These are phyloP conservation scores for Kernera saxatilis DNA, from an alignment of 345 rosid genomes.

Conservation along the genomic window DNA sequence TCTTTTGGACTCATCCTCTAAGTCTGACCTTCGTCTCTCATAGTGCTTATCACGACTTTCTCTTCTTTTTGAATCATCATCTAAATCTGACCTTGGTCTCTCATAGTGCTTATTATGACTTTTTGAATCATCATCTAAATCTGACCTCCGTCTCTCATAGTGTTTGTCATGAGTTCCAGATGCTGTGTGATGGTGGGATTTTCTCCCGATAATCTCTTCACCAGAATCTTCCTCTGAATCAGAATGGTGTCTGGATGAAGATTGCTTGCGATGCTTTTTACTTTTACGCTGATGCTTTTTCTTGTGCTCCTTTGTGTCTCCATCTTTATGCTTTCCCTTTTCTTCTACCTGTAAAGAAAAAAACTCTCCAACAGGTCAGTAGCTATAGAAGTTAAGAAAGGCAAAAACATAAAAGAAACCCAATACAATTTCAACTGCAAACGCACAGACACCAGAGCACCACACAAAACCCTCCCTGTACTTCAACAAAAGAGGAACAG, in stretches of 20 bases:
- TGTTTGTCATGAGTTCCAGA: conserved; percentile 26
- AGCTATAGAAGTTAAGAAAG: background rate
- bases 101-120: conserved; percentile 18
- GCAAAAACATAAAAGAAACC: background rate
- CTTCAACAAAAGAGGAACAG: background rate
- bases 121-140: background rate
- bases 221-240: conserved; percentile 27
- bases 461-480: background rate
- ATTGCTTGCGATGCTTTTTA: conserved; percentile 47
- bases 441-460: background rate
- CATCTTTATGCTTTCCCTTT: conserved; percentile 41
- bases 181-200: conserved; percentile 15
- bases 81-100: conserved; percentile 24
- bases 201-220: conserved; percentile 32
- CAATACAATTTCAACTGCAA: background rate
- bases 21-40: conserved; percentile 23
- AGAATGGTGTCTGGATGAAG: conserved; percentile 33
- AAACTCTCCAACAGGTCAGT: conserved; percentile 2
- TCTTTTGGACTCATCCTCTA: conserved; percentile 42
- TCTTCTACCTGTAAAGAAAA: conserved; percentile 41
- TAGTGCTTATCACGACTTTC: conserved; percentile 22
- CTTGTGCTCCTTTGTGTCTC: conserved; percentile 33
- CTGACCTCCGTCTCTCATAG: conserved; percentile 12
- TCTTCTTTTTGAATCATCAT: conserved; percentile 37
- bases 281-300: conserved; percentile 33